These are phyloP conservation scores for Aegilops tauschii DNA, from an alignment of 176 grass and related monocot species.

Conservation along the genomic window DNA sequence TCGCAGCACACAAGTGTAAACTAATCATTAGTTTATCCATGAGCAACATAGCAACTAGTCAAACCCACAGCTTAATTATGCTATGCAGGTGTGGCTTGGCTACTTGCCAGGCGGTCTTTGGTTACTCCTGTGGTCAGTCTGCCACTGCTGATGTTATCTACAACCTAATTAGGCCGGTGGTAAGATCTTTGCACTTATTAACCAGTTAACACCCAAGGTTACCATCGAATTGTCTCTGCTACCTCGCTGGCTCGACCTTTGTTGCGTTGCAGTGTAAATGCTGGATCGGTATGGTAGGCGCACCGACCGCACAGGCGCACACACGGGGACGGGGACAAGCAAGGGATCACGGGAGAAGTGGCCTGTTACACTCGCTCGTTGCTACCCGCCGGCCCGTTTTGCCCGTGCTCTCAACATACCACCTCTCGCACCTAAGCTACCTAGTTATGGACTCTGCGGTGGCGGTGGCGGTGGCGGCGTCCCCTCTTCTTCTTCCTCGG, in stretches of 20 bases:
- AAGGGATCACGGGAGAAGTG: constrained; percentile 3
- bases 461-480: background rate
- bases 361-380: background rate
- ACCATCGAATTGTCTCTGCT: background rate
- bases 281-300: background rate
- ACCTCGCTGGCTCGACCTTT: background rate
- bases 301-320: background rate
- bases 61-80: background rate
- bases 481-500: constrained; percentile 1
- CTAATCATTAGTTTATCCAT: background rate
- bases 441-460: background rate
- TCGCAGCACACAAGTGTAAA: background rate
- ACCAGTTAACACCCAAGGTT: background rate
- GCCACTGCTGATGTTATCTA: background rate
- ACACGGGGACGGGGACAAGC: background rate
- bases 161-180: background rate
- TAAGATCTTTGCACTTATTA: background rate
- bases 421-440: background rate
- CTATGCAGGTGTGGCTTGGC: background rate
- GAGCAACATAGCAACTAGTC: background rate
- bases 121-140: background rate
- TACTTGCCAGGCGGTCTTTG: background rate
- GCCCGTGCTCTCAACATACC: background rate
- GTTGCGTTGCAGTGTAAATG: background rate
- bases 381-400: background rate